phyloP scores from a whole-genome alignment of 129 eudicot species.

The Solidago caesia region DNA sequence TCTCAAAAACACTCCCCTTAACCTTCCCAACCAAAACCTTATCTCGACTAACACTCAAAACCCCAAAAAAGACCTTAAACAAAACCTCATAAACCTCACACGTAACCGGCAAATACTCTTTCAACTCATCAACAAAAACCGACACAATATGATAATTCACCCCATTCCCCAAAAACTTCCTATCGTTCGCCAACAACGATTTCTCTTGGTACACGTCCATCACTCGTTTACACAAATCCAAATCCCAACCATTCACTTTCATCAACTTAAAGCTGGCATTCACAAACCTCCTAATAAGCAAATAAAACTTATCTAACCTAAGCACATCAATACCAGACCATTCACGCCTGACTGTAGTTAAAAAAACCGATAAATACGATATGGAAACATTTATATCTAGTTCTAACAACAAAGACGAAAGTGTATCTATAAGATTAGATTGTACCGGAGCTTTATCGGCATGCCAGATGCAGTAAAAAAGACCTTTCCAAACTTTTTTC shows the following conservation, averaged over 20 bases:
- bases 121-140: conserved; percentile 73
- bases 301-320: conserved; percentile 86
- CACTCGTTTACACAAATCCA: conserved; percentile 40
- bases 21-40: conserved; percentile 72
- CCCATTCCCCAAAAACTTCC: conserved; percentile 62
- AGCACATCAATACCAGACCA: conserved; percentile 85
- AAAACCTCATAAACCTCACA: conserved; percentile 45
- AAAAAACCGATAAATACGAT: conserved; percentile 51
- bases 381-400: conserved; percentile 41
- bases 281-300: conserved; percentile 63
- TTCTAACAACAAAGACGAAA: conserved; percentile 48
- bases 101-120: conserved; percentile 53
- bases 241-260: conserved; percentile 51
- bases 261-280: conserved; percentile 43
- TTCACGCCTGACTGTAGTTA: conserved; percentile 67
- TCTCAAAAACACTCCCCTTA: conserved; percentile 62
- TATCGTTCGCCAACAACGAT: conserved; percentile 51
- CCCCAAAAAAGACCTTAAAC: conserved; percentile 44
- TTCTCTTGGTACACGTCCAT: conserved; percentile 47
- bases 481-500: conserved; percentile 86
- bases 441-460: conserved; percentile 76
- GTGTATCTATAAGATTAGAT: conserved; percentile 48
- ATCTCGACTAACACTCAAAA: conserved; percentile 41
- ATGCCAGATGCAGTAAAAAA: conserved; percentile 91
- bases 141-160: conserved; percentile 77